Base-by-base conservation (phyloP, 805 yeast species). In the Metschnikowia sp. region DNA sequence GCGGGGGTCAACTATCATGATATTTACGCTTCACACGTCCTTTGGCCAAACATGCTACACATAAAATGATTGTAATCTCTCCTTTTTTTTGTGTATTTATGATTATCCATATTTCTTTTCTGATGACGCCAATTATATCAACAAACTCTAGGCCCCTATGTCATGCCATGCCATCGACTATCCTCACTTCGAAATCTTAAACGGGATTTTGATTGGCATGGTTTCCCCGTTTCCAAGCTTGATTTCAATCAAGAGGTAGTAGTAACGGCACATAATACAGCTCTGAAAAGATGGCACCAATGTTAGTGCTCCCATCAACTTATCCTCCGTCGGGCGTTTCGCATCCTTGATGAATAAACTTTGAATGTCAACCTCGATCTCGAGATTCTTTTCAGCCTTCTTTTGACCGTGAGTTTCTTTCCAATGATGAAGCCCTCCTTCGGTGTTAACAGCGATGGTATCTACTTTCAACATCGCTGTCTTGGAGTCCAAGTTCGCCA, bases 201-300 rank as follows among this genome's bases (percentile, higher is more conserved):
- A 39, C 6, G 64, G 60, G 10, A 61, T 53, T 47, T 60, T 59
- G 39, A 59, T 39, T 6, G 53, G 51, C 28, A 56, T 41, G 30
- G 42, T 41, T 13, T 61, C 65, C 10, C 54, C 52, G 36, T 58
- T 59, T 36, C 50, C 51, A 13, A 61, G 49, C 51, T 52, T 53
- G 15, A 61, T 49, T 12, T 50, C 48, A 10, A 61, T 47, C 32
- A 44, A 45, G 19, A 59, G 42, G 47, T 56, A 63, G 55, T 64
- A 64, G 46, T 54, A 55, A 9, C 68, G 54, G 18, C 65, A 64
- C 35, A 62, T 46, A 15, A 63, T 56, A 40, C 68, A 63, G 35
- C 64, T 61, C 44, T 64, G 66, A 48, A 62, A 63, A 11, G 58
- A 54, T 10, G 68, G 68, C 12, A 64, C 64, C 26, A 64, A 44